Percentiles rank a stretch among this genome's conserved stretches.
These are phyloP conservation scores for carrot (Daucus carota) DNA, from an alignment of 129 eudicot genomes.

Conservation along the genomic window DH1_v3.0 NC_030386.2:6451501-6452000, in stretches of 20 bases:
- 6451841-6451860: neutral
- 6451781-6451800: conserved; percentile 75
- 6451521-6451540: neutral
- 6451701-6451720: conserved; percentile 90
- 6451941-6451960: conserved; percentile 52
- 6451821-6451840: conserved; percentile 70
- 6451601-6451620: conserved; percentile 71
- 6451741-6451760: conserved; percentile 87
- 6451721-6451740: conserved; percentile 85
- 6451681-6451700: conserved; percentile 73
- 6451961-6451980: conserved; percentile 81
- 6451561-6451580: neutral
- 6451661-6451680: conserved; percentile 74
- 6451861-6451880: neutral
- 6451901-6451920: neutral
- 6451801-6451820: conserved; percentile 68
- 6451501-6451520: neutral
- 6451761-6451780: conserved; percentile 91
- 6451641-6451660: conserved; percentile 89
- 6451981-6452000: conserved; percentile 83
- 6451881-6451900: neutral
- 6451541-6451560: neutral
- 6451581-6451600: neutral
- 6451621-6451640: conserved; percentile 80
- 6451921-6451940: neutral